Evolutionary conservation across 1,284 basidiomycete species (phyloP), one percentile per base, ranked within the genome.

Genomic region (Malassezia furfur): DNA sequence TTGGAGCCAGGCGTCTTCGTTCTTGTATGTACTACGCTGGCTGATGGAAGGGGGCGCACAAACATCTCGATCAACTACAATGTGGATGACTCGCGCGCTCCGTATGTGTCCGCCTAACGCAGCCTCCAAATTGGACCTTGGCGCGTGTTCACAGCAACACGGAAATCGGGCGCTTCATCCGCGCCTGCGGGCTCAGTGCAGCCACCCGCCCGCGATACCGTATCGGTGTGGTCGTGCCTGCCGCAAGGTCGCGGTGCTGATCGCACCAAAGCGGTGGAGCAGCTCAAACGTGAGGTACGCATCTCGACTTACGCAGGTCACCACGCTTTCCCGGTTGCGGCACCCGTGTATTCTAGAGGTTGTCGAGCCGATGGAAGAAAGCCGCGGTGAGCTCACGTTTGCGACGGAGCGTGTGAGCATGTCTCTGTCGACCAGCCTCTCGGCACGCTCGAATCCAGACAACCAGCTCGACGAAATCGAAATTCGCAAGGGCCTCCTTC

Each of bases 341-440:
- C 94, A 98, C 77, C 93, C 93, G 2, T 93, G 87, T 63, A 85
- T 99, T 52, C 80, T 99, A 83, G 93, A 98, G 77, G 89, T 96
- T 82, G 91, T 94, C 25, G 93, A 99, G 76, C 91, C 93, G n/a
- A 78, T 96, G 41, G 91, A 96, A 76, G 93, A 98, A 74, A 87
- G 90, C 0, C 71, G 77, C 48, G 84, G 79, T 45, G 87, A 91
- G 65, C 78, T 96, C 44, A 84, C 86, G 19, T 98, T 96, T 68
- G 93, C 91, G 1, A 96, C 93, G 0, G 94, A 98, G 72, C 80
- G 63, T n/a, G 65, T 74, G 19, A 54, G 68, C 12, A 63, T 66
- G 5, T 52, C 61, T 2, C 46, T 68, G 0, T 58, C 59, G 0
- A 60, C 59, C 19, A 60, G 61, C n/a, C 40, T 67, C 10, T 50